These are phyloP conservation scores for Balamuthia mandrillaris DNA, from an alignment of 208 protist genomes.

Conservation along the genomic window DNA sequence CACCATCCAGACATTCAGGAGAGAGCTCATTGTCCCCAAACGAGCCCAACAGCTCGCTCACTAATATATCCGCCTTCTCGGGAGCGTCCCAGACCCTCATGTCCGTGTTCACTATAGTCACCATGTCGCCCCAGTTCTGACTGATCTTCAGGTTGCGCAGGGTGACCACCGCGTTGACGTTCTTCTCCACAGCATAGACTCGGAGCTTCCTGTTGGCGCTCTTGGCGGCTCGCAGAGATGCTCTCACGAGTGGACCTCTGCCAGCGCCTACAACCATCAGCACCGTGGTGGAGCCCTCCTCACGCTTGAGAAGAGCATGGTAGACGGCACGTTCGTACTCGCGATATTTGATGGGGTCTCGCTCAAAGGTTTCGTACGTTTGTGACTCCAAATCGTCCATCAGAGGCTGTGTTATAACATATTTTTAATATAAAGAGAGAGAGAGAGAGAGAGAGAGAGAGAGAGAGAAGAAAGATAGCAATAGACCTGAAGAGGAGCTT, in stretches of 20 bases:
- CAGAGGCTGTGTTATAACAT: conserved; percentile 96
- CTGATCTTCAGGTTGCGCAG: conserved; percentile 69
- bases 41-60: conserved; percentile 97
- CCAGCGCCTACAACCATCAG: conserved; percentile 90
- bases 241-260: conserved; percentile 88
- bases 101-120: conserved; percentile 80
- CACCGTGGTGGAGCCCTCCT: neutral
- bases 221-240: conserved; percentile 77
- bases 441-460: neutral
- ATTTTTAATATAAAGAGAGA: too few species aligned
- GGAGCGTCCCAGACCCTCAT: conserved; percentile 73
- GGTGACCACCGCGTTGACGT: conserved; percentile 82
- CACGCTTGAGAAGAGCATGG: neutral
- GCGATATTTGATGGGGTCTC: conserved; percentile 93
- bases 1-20: conserved; percentile 97
- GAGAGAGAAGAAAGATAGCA: neutral
- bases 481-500: conserved; percentile 61
- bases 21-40: conserved; percentile 99
- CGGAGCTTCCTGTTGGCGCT: conserved; percentile 72
- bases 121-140: conserved; percentile 76
- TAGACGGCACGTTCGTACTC: conserved; percentile 85
- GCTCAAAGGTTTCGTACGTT: conserved; percentile 97
- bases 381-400: conserved; percentile 92
- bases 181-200: conserved; percentile 96
- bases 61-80: conserved; percentile 85